Percentiles rank a stretch among this genome's conserved stretches.
Evolutionary conservation across 1,139 yeast species (phyloP).

Genomic region (Saccharomyces hybrid): DNA sequence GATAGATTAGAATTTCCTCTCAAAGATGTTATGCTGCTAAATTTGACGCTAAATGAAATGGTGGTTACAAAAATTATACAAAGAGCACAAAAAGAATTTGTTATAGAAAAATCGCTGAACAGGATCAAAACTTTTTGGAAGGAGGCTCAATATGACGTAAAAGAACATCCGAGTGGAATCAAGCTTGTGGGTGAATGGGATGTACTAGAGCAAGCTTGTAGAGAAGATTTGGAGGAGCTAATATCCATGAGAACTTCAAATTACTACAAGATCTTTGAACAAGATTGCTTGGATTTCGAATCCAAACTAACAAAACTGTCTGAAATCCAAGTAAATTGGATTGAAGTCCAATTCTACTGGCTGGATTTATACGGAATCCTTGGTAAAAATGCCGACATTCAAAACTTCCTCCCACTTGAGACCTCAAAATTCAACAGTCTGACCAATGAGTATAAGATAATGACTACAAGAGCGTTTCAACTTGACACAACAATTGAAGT

Average conservation of each 20-base stretch:
- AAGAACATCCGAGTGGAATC: slow-evolving; percentile 46
- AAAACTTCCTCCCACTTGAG: slow-evolving; percentile 61
- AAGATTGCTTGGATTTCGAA: slow-evolving; percentile 50
- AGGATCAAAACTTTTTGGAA: slow-evolving; percentile 47
- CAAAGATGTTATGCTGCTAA: slow-evolving; percentile 57
- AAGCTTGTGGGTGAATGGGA: slow-evolving; percentile 68
- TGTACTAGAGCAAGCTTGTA: slow-evolving; percentile 48
- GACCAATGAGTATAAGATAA: slow-evolving; percentile 23
- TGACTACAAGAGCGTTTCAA: slow-evolving; percentile 40
- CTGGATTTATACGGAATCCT: slow-evolving; percentile 78
- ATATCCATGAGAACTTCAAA: slow-evolving; percentile 69
- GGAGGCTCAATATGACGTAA: slow-evolving; percentile 42
- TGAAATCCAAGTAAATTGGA: slow-evolving; percentile 59
- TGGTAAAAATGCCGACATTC: slow-evolving; percentile 50
- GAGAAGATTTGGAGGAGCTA: slow-evolving; percentile 55
- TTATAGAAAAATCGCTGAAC: slow-evolving; percentile 50
- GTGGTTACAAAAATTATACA: slow-evolving; percentile 44
- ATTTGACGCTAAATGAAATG: slow-evolving; percentile 41
- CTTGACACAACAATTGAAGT: slow-evolving; percentile 54
- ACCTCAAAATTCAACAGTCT: slow-evolving; percentile 47
- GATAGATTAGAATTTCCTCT: slow-evolving; percentile 33
- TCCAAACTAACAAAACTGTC: slow-evolving; percentile 45
- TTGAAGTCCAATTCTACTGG: slow-evolving; percentile 87
- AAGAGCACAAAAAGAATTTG: slow-evolving; percentile 68
- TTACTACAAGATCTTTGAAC: slow-evolving; percentile 54